Evolutionary conservation across 495 filamentous ascomycete genomes (phyloP).

Genomic region (Endocarpon pusillum): DNA sequence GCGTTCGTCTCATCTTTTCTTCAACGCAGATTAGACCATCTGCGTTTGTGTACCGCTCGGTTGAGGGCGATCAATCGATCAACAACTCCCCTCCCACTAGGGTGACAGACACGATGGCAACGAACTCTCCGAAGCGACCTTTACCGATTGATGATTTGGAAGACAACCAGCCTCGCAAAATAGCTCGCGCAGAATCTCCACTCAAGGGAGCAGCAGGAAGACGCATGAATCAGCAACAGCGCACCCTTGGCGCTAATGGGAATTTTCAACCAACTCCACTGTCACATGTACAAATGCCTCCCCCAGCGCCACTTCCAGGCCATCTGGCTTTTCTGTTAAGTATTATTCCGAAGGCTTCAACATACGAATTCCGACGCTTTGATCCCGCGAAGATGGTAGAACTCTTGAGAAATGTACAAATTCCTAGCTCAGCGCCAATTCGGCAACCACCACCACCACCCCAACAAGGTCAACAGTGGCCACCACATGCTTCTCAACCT

Average conservation of each 20-base stretch:
- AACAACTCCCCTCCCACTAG: conserved; percentile 38
- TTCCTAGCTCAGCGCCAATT: conserved; percentile 40
- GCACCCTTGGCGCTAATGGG: conserved; percentile 19
- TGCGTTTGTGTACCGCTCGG: conserved; percentile 29
- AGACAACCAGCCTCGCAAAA: conserved; percentile 55
- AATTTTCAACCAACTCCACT: conserved; percentile 11
- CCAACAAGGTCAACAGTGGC: conserved; percentile 23
- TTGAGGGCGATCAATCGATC: conserved; percentile 30
- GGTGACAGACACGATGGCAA: conserved; percentile 27
- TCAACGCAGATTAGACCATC: conserved; percentile 57
- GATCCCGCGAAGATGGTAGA: conserved; percentile 54
- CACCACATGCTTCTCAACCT: conserved; percentile 11
- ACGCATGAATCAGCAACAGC: conserved; percentile 62
- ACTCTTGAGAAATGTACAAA: conserved; percentile 45
- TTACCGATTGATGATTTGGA: conserved; percentile 55
- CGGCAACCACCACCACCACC: conserved; percentile 6
- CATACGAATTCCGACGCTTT: conserved; percentile 50
- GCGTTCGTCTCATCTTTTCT: conserved; percentile 66
- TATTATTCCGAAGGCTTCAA: conserved; percentile 60
- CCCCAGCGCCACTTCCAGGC: conserved; percentile 44
- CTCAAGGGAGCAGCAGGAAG: conserved; percentile 72
- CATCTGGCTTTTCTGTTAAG: conserved; percentile 68
- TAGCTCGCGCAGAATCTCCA: conserved; percentile 67
- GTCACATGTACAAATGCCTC: too few species aligned
- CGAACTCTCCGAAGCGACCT: conserved; percentile 62